Evolutionary conservation across 2,329 filamentous ascomycete genomes (phyloP).

Genomic region (Aciculosporium take): DNA sequence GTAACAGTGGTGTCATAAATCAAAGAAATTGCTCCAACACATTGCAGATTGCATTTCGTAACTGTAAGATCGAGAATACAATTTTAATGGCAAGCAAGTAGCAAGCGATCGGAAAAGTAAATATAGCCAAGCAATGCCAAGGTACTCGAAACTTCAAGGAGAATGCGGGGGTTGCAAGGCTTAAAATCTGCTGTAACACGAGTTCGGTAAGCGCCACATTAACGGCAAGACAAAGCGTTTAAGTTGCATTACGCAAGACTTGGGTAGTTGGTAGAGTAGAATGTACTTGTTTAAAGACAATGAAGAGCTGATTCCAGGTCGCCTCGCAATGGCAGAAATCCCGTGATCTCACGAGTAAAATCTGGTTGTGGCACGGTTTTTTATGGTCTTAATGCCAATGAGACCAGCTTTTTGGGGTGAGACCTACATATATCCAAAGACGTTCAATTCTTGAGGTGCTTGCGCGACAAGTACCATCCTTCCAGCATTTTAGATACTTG

Average conservation of each 20-base stretch:
- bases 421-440: constrained; percentile 45
- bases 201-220: constrained; percentile 29
- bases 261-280: constrained; percentile 27
- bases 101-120: constrained; percentile 43
- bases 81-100: constrained; percentile 41
- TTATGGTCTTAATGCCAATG: constrained; percentile 26
- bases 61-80: constrained; percentile 29
- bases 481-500: constrained; percentile 24
- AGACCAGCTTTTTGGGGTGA: constrained; percentile 36
- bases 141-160: constrained; percentile 30
- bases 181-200: constrained; percentile 32
- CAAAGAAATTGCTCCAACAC: constrained; percentile 25
- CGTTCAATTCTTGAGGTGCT: constrained; percentile 44
- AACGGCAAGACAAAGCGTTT: constrained; percentile 40
- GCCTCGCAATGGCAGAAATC: constrained; percentile 32
- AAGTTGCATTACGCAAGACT: constrained; percentile 40
- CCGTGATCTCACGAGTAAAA: constrained; percentile 33
- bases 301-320: constrained; percentile 29
- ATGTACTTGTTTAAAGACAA: constrained; percentile 25
- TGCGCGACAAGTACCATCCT: constrained; percentile 36
- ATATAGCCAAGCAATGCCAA: constrained; percentile 46
- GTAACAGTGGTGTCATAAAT: constrained; percentile 39
- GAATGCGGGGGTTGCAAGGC: constrained; percentile 27
- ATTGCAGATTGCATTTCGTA: constrained; percentile 37
- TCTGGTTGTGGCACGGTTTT: constrained; percentile 24